Percentiles rank a stretch among this genome's conserved stretches.
phyloP scores from a whole-genome alignment of 1,139 yeast genomes.

The Scheffersomyces insectosa region DNA sequence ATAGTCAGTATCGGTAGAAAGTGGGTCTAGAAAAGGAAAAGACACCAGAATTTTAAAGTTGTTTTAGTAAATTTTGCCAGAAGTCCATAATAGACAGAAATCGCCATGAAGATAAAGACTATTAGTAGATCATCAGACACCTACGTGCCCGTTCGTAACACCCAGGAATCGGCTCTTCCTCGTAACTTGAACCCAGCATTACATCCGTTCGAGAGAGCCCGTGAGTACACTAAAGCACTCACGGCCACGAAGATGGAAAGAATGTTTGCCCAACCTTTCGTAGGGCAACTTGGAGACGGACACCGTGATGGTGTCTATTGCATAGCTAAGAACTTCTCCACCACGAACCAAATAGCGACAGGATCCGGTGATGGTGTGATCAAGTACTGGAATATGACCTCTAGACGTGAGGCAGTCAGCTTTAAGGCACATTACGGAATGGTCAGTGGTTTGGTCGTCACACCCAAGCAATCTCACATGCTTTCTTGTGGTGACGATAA shows the following conservation, averaged over 20 bases:
- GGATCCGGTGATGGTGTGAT: constrained; percentile 96
- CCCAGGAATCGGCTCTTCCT: constrained; percentile 85
- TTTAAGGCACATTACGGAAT: constrained; percentile 90
- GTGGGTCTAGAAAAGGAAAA: too few relatives aligned
- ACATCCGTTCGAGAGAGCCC: constrained; percentile 95
- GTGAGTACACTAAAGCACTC: constrained; percentile 93
- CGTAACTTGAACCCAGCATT: constrained; percentile 91
- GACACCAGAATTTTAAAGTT: too few relatives aligned
- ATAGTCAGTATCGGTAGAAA: too few relatives aligned
- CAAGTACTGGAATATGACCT: constrained; percentile 85
- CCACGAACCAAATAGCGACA: constrained; percentile 76
- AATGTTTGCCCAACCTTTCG: constrained; percentile 96
- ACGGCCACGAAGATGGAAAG: constrained; percentile 94
- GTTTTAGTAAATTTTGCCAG: too few relatives aligned
- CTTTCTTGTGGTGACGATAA: constrained; percentile 92
- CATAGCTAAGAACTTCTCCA: constrained; percentile 74
- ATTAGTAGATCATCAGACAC: constrained; percentile 87
- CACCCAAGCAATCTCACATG: constrained; percentile 61
- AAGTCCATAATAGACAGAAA: too few relatives aligned
- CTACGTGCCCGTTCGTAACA: constrained; percentile 87
- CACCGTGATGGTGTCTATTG: constrained; percentile 95
- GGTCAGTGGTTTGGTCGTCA: constrained; percentile 83
- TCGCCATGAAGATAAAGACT: constrained; percentile 77
- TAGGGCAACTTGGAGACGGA: constrained; percentile 93
- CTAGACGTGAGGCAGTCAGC: constrained; percentile 71